These are phyloP conservation scores for Nigrospora oryzae DNA, from an alignment of 2,329 filamentous ascomycete genomes.

Conservation along the genomic window DNA sequence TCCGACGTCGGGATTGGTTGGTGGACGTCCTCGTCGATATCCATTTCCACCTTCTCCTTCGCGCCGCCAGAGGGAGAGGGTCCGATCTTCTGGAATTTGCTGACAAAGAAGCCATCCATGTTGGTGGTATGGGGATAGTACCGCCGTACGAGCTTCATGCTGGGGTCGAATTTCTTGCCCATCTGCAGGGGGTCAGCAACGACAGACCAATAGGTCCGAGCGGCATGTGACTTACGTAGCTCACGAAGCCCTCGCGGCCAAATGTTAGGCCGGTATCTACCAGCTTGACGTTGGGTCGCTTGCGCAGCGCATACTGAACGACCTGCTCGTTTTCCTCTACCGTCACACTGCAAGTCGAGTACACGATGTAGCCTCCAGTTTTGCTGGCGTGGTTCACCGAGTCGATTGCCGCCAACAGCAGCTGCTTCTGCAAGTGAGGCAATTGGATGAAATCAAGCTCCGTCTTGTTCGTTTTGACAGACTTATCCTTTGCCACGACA, in stretches of 20 bases:
- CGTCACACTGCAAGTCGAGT: constrained; percentile 25
- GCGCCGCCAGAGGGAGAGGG: constrained; percentile 59
- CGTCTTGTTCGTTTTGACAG: constrained; percentile 97
- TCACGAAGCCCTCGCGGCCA: constrained; percentile 86
- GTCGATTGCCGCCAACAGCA: constrained; percentile 88
- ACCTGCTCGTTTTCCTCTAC: constrained; percentile 88
- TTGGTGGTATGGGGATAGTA: constrained; percentile 92
- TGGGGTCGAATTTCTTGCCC: constrained; percentile 83
- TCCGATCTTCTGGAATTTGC: constrained; percentile 90
- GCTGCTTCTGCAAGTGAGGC: constrained; percentile 90
- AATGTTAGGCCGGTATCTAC: constrained; percentile 88
- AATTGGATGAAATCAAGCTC: constrained; percentile 90
- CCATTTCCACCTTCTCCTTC: constrained; percentile 15
- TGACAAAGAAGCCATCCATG: constrained; percentile 97
- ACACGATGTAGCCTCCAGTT: constrained; percentile 90
- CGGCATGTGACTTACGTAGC: constrained; percentile 46
- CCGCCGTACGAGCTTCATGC: constrained; percentile 71
- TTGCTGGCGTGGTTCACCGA: constrained; percentile 86
- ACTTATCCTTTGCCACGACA: constrained; percentile 93
- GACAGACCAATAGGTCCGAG: background rate
- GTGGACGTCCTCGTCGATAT: background rate
- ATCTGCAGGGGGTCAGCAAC: background rate
- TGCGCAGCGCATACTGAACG: constrained; percentile 85
- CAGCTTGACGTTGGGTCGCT: constrained; percentile 86
- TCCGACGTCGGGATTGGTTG: no score